Evolutionary conservation across 352 stramenopile species (phyloP).

Genomic region (Pseudoperonospora humuli): DNA sequence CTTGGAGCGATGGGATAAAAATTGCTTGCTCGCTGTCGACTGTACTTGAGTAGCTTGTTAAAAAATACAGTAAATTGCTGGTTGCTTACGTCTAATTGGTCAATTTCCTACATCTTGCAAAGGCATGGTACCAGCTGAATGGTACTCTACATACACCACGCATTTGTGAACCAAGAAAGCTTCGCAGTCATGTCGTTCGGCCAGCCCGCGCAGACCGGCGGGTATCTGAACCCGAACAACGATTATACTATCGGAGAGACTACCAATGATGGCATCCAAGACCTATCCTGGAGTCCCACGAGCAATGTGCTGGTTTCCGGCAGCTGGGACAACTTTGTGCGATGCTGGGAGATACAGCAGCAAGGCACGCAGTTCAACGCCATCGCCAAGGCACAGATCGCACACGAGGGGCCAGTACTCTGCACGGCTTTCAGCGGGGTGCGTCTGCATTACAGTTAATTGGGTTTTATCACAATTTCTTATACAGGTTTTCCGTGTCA

Average conservation of each 20-base stretch:
- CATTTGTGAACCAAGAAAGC: too few species aligned
- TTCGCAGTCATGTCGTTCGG: slow-evolving; percentile 57
- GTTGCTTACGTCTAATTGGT: too few species aligned
- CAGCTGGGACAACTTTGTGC: slow-evolving; percentile 80
- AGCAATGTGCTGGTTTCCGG: slow-evolving; percentile 67
- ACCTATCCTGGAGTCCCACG: slow-evolving; percentile 68
- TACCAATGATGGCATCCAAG: slow-evolving; percentile 67
- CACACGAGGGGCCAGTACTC: slow-evolving; percentile 87
- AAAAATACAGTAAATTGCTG: too few species aligned
- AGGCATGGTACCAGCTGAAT: too few species aligned
- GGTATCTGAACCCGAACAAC: slow-evolving; percentile 66
- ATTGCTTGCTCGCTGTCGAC: slow-evolving; percentile 6
- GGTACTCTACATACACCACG: too few species aligned
- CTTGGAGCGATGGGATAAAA: slow-evolving; percentile 4
- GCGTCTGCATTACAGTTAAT: slow-evolving; percentile 3
- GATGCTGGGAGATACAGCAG: slow-evolving; percentile 80
- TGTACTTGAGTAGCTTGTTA: too few species aligned
- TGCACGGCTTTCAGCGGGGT: slow-evolving; percentile 87
- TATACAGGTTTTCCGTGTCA: slow-evolving; percentile 7
- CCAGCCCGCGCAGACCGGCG: slow-evolving; percentile 32
- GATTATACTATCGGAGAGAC: slow-evolving; percentile 65
- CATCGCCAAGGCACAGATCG: slow-evolving; percentile 76
- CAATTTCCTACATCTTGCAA: too few species aligned
- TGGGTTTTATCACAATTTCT: neutral
- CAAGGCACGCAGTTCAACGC: slow-evolving; percentile 63